Conservation (phyloP, 345 rosid species). For the Atalantia buxifolia region DNA sequence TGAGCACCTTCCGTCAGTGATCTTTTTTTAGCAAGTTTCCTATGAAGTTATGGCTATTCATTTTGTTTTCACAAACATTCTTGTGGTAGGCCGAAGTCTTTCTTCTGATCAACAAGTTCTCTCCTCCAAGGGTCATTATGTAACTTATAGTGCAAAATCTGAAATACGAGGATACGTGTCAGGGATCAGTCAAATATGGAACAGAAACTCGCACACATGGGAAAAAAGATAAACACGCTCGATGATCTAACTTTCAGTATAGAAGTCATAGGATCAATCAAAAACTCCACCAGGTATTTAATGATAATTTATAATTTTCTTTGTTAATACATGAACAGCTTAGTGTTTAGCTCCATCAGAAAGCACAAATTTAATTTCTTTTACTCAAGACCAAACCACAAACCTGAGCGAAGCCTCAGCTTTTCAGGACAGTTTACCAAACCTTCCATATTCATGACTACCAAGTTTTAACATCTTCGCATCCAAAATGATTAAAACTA, state of each 20-base stretch:
- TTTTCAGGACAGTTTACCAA: not conserved
- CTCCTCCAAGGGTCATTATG: constrained; percentile 90
- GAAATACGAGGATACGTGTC: not conserved
- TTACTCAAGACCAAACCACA: not conserved
- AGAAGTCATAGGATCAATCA: too few species aligned
- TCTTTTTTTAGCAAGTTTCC: not conserved
- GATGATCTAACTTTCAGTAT: not conserved
- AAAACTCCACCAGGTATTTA: not conserved
- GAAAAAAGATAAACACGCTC: too few species aligned
- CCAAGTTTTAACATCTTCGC: not conserved
- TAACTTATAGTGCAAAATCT: constrained; percentile 76
- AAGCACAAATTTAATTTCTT: not conserved
- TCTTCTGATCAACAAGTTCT: constrained; percentile 32
- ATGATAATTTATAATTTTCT: not conserved
- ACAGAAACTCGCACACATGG: not conserved
- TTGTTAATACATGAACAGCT: not conserved
- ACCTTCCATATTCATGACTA: not conserved
- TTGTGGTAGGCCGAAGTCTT: constrained; percentile 67
- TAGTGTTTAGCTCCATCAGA: too few species aligned
- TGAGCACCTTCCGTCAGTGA: not conserved
- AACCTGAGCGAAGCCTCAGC: not conserved
- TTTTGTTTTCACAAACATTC: constrained; percentile 50
- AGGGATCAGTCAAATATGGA: not conserved
- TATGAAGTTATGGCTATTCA: constrained; percentile 11
- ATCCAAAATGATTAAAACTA: not conserved